Evolutionary conservation across 2,329 filamentous ascomycete genomes (phyloP).

Genomic region (Xylaria digitata): DNA sequence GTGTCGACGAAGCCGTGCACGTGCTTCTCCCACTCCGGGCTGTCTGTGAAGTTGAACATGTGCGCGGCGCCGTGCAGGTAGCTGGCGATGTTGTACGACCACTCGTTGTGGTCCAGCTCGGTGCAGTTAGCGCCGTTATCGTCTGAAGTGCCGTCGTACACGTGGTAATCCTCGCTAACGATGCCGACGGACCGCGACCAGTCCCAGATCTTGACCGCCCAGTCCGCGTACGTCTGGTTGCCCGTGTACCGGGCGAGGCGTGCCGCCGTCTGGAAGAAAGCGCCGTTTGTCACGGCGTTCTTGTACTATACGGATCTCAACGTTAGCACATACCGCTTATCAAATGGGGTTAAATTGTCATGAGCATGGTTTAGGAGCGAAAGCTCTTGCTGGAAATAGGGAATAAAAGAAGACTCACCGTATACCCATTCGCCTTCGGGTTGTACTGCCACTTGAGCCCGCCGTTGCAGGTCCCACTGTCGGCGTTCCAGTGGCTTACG

Average conservation of each 20-base stretch:
- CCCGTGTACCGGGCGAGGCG: slow-evolving; percentile 82
- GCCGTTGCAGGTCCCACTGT: slow-evolving; percentile 64
- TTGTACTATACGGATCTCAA: slow-evolving; percentile 61
- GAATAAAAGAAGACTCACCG: slow-evolving; percentile 42
- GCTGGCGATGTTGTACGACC: slow-evolving; percentile 49
- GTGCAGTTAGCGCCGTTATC: slow-evolving; percentile 60
- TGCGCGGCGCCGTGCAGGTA: slow-evolving; percentile 53
- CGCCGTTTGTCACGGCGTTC: slow-evolving; percentile 74
- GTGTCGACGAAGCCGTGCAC: slow-evolving; percentile 59
- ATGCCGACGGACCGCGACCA: slow-evolving; percentile 64
- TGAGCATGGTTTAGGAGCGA: too few relatives aligned
- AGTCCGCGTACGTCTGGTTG: slow-evolving; percentile 80
- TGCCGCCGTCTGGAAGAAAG: slow-evolving; percentile 78
- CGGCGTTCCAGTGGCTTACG: slow-evolving; percentile 62
- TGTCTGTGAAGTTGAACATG: slow-evolving; percentile 55
- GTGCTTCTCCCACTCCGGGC: slow-evolving; percentile 57
- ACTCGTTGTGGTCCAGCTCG: slow-evolving; percentile 61
- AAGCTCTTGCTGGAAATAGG: too few relatives aligned
- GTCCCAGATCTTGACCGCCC: slow-evolving; percentile 78
- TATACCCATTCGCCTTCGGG: slow-evolving; percentile 70
- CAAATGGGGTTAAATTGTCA: neutral
- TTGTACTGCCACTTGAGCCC: slow-evolving; percentile 77
- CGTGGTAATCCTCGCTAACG: slow-evolving; percentile 66
- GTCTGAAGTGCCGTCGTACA: slow-evolving; percentile 68
- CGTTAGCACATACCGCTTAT: neutral